Evolutionary conservation across 2,329 filamentous ascomycete species (phyloP).

Genomic region (Colletotrichum aenigma): DNA sequence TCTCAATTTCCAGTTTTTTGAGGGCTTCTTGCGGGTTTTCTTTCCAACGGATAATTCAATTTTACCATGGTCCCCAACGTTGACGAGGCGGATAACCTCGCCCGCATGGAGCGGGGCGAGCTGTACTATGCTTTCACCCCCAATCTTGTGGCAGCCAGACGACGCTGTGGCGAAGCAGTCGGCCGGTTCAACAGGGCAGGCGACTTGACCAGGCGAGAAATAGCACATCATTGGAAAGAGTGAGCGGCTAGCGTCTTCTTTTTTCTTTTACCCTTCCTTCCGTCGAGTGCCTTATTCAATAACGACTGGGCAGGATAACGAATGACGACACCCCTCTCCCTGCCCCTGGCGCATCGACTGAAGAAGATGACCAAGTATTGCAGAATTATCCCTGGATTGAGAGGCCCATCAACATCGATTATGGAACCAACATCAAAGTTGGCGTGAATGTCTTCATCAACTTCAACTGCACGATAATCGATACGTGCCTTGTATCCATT

Average conservation of each 20-base stretch:
- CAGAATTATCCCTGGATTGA: neutral
- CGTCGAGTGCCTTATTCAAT: neutral
- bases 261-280: neutral
- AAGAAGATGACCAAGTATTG: neutral
- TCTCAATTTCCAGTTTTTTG: too few species aligned
- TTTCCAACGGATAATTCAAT: rapidly evolving
- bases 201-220: neutral
- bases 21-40: too few species aligned
- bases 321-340: neutral
- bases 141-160: neutral
- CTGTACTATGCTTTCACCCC: neutral
- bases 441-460: neutral
- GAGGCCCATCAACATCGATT: neutral
- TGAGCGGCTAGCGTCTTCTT: neutral
- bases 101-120: neutral
- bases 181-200: neutral
- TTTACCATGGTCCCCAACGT: neutral
- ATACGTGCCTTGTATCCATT: neutral
- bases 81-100: neutral
- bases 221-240: neutral
- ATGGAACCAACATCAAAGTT: neutral
- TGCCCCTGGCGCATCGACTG: neutral
- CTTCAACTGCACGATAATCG: neutral
- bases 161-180: neutral
- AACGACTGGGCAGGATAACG: neutral